Evolutionary conservation across 192 early-diverging fungal species (phyloP), one percentile per base, ranked within the genome.

Genomic region (Gryganskiella cystojenkinii): DNA sequence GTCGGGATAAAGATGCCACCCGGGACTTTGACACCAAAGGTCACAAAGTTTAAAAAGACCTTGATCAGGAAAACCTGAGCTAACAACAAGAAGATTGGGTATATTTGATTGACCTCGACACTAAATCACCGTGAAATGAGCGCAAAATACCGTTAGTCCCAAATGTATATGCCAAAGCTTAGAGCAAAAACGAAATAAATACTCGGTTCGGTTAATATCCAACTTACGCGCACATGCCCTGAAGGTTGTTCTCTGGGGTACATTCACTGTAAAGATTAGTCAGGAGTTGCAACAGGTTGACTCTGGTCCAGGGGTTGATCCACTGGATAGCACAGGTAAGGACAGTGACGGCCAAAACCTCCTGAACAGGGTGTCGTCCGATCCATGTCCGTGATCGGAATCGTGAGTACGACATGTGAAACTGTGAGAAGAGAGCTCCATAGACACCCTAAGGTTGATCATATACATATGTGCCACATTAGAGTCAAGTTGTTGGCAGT

Each of bases 1-100:
- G 93, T 91, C 9, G 95, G 95, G 46, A 94, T 85, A 63, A 94
- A 93, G 60, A 93, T 90, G 37, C 95, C 95, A 33, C 88, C 91
- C 11, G 95, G 95, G 9, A 96, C 90, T 19, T 87, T 81, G 55
- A 90, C 70, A 0, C 93, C 95, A 79, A 91, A 92, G 1, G 93
- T 92, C 9, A 94, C 70, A 8, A 88, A 75, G 19, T 90, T 92
- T 31, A 95, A 67, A 13, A 82, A 50, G 22, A 91, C 82, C 47
- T 92, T 78, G 60, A 78, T 69, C 47, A 60, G 46, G 53, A 78
- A 78, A 8, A 78, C 49, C 19, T 78, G 25, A 14, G 74, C 74
- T 22, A 78, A 40, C n/a, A 78, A 34, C 9, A 69, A 25, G 42
- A 78, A 78, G 37, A 78, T 78, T 13, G 74, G 74, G 33, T 78